Evolutionary conservation across 1,284 basidiomycete species (phyloP).

Genomic region (Rhizoctonia solani): DNA sequence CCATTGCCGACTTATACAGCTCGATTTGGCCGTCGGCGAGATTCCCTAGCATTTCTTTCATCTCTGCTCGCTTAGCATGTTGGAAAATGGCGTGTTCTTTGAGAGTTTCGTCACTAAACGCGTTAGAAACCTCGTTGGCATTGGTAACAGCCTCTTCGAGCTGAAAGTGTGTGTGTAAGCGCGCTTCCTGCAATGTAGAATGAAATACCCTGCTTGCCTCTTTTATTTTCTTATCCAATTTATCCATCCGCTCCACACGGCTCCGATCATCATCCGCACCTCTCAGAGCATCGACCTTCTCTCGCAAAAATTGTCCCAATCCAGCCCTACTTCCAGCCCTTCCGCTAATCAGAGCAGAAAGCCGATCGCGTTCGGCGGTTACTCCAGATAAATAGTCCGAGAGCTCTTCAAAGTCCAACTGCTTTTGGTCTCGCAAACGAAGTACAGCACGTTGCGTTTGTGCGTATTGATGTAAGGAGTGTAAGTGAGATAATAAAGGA

Average conservation of each 20-base stretch:
- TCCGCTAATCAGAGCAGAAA: conserved; percentile 79
- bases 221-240: conserved; percentile 91
- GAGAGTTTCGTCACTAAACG: conserved; percentile 92
- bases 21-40: conserved; percentile 94
- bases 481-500: conserved; percentile 85
- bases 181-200: not conserved
- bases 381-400: conserved; percentile 93
- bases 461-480: conserved; percentile 87
- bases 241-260: conserved; percentile 89
- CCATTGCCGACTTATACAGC: conserved; percentile 83
- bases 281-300: conserved; percentile 86
- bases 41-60: conserved; percentile 90
- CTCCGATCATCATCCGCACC: conserved; percentile 94
- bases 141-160: conserved; percentile 94
- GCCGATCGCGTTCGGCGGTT: conserved; percentile 87
- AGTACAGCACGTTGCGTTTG: conserved; percentile 88
- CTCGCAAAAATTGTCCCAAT: conserved; percentile 89
- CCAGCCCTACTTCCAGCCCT: conserved; percentile 77
- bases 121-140: conserved; percentile 93
- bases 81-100: conserved; percentile 91
- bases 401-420: conserved; percentile 97
- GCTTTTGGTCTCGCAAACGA: conserved; percentile 96
- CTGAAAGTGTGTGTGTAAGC: conserved; percentile 49
- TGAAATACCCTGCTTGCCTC: conserved; percentile 62
- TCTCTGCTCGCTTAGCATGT: conserved; percentile 86